Evolutionary conservation across 352 stramenopile species (phyloP), one percentile per base, ranked within the genome.

Genomic region (Phytophthora agathidicida): DNA sequence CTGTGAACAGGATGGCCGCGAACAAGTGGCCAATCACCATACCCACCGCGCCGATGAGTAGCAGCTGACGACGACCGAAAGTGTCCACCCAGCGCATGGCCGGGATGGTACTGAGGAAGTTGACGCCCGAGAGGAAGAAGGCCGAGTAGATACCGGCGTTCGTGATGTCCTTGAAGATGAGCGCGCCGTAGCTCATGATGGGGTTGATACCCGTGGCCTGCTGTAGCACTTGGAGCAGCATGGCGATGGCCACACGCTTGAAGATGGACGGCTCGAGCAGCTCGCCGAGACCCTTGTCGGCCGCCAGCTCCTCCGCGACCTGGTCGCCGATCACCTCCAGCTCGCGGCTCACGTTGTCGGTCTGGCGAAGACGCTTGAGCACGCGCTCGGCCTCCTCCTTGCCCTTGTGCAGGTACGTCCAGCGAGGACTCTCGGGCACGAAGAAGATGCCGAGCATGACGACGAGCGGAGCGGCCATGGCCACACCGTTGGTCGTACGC

Each of bases 371-470:
- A 23, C 49, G 42, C 42, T 73, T 70, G 14, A 82, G 71, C 14
- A 68, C 36, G 7, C 26, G 43, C 38, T 76, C 68, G 5, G 77
- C 77, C 30, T 49, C 55, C n/a, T 83, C 72, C 17, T 75, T 71
- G 45, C 75, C 70, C 32, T 75, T 78, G 38, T 80, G 49, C 51
- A 63, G 19, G 64, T 84, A 77, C 14, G 71, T 65, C 69, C 69
- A 88, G 14, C 77, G 75, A 19, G 77, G 77, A 22, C 58, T 73
- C 45, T 87, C 77, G 0, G 77, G 77, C 14, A 87, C 72, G 42
- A 71, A 73, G 11, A 49, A 76, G 45, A 87, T 63, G 32, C 72
- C 67, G 8, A 55, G 22, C 28, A 83, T 53, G 2, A 83, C 72
- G 3, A 85, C 31, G 1, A 83, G 5, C 23, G 71, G 66, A 30